Percentiles rank a stretch among this genome's conserved stretches.
These are phyloP conservation scores for Escallonia herrerae DNA, from an alignment of 129 eudicot genomes.

Conservation along the genomic window DNA sequence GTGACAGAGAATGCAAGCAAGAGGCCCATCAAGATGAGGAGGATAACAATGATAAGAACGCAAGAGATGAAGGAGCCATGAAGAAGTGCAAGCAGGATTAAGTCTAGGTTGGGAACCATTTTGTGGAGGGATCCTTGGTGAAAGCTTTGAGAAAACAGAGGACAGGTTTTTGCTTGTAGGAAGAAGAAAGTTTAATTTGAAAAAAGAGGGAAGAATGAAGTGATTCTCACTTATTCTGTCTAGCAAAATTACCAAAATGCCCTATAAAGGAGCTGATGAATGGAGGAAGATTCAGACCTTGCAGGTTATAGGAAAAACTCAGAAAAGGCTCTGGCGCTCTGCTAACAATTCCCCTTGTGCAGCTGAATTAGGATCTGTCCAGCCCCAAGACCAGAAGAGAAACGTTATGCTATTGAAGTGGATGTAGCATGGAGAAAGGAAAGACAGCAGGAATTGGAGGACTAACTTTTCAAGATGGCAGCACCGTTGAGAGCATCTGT, in stretches of 20 bases:
- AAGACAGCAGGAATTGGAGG: no score
- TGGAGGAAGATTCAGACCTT: neutral
- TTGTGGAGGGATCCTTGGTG: neutral
- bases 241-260: neutral
- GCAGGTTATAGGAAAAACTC: no score
- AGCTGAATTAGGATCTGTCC: no score
- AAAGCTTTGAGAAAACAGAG: neutral
- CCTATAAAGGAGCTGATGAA: neutral
- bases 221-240: conserved; percentile 20
- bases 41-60: conserved; percentile 37
- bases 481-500: no score
- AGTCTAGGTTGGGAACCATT: conserved; percentile 48
- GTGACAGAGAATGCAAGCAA: conserved; percentile 24
- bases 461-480: no score
- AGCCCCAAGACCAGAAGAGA: no score
- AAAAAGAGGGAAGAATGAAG: conserved; percentile 31
- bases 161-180: neutral
- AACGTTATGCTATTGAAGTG: no score
- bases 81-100: conserved; percentile 54
- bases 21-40: conserved; percentile 29
- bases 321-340: no score
- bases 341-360: no score
- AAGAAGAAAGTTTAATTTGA: conserved; percentile 4
- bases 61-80: conserved; percentile 50
- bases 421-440: no score